A percentile compares a stretch with the other conserved stretches of the same genome.
These are phyloP conservation scores for Besnoitia besnoiti DNA, from an alignment of 169 alveolate species.

Conservation along the genomic window DNA sequence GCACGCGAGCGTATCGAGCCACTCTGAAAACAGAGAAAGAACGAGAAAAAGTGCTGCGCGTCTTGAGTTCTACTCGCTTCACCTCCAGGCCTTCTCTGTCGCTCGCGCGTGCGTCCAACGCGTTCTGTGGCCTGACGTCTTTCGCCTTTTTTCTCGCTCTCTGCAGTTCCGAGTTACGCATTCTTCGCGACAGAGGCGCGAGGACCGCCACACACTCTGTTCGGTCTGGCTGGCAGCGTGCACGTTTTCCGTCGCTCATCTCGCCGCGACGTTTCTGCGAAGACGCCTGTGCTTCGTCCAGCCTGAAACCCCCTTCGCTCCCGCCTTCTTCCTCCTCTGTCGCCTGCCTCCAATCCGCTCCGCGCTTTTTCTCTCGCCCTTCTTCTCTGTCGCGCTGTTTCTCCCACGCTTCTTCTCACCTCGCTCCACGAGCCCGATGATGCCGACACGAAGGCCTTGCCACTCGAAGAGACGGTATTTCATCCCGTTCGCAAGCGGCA, in stretches of 20 bases:
- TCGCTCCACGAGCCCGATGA: slow-evolving; percentile 87
- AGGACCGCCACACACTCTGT: too few species aligned
- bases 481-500: slow-evolving; percentile 82
- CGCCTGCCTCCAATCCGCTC: background rate
- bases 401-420: slow-evolving; percentile 61
- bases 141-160: background rate
- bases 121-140: background rate
- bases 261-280: background rate
- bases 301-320: background rate
- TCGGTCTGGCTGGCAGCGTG: too few species aligned
- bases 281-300: too few species aligned
- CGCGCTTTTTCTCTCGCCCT: background rate
- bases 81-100: background rate
- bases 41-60: background rate
- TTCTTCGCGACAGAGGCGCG: too few species aligned
- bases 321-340: background rate
- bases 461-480: slow-evolving; percentile 77
- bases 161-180: background rate
- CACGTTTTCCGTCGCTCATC: background rate
- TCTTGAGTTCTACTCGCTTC: too few species aligned
- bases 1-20: slow-evolving; percentile 88
- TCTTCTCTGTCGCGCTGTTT: background rate
- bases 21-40: slow-evolving; percentile 69
- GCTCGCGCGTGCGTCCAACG: background rate
- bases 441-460: slow-evolving; percentile 84